phyloP scores from a whole-genome alignment of 306 rosid genomes.

The Casuarina cunninghamiana region DNA sequence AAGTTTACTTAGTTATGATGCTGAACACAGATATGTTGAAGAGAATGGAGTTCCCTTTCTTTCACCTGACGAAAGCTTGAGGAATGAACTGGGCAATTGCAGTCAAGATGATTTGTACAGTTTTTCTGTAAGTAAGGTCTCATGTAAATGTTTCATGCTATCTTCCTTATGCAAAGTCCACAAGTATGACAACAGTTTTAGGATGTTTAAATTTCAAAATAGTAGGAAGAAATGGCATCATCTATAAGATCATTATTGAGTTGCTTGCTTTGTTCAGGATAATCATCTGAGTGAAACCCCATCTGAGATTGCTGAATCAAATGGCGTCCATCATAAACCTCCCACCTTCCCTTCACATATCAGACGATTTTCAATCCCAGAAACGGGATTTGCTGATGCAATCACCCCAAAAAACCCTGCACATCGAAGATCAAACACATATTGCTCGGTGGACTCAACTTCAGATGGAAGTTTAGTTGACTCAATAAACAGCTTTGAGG shows the following conservation, averaged over 20 bases:
- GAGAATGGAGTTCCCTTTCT: slow-evolving; percentile 52
- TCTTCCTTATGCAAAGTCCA: slow-evolving; percentile 22
- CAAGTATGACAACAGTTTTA: not conserved
- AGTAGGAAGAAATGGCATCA: slow-evolving; percentile 1
- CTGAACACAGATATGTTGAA: slow-evolving; percentile 60
- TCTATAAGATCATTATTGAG: slow-evolving; percentile 18
- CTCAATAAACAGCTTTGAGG: slow-evolving; percentile 68
- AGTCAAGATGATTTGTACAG: slow-evolving; percentile 58
- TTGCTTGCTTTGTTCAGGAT: slow-evolving; percentile 39
- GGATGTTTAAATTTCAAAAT: slow-evolving; percentile 1
- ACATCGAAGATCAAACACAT: slow-evolving; percentile 60
- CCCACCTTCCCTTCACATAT: slow-evolving; percentile 32
- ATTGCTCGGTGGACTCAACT: slow-evolving; percentile 71
- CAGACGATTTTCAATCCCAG: slow-evolving; percentile 43
- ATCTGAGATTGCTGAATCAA: slow-evolving; percentile 45
- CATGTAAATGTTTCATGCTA: slow-evolving; percentile 17
- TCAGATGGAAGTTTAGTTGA: slow-evolving; percentile 93
- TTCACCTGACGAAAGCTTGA: slow-evolving; percentile 55
- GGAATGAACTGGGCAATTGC: slow-evolving; percentile 53
- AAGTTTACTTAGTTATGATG: slow-evolving; percentile 19
- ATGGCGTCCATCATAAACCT: slow-evolving; percentile 24
- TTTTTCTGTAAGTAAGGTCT: slow-evolving; percentile 65
- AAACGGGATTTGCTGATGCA: slow-evolving; percentile 38
- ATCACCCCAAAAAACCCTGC: slow-evolving; percentile 35
- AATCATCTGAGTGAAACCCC: slow-evolving; percentile 29